Evolutionary conservation across 2,329 filamentous ascomycete species (phyloP).

Genomic region (Neocucurbitaria cava): DNA sequence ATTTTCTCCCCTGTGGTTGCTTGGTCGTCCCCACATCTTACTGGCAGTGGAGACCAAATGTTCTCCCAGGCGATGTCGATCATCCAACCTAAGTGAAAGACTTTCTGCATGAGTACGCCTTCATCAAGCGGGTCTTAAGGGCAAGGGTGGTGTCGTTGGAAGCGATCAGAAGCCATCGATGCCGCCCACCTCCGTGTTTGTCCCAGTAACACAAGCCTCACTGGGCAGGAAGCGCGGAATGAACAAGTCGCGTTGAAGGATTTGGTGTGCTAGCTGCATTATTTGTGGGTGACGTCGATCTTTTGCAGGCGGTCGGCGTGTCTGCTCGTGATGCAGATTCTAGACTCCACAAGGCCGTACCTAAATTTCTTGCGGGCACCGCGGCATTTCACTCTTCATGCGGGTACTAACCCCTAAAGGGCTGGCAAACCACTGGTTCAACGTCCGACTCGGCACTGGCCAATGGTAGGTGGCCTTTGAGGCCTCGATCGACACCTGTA

Average conservation of each 20-base stretch:
- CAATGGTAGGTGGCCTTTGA: conserved; percentile 25
- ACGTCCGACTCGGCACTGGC: conserved; percentile 13
- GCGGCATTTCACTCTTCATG: conserved; percentile 33
- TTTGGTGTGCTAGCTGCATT: conserved; percentile 22
- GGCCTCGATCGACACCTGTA: conserved; percentile 16
- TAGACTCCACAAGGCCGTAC: conserved; percentile 39
- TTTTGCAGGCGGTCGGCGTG: conserved; percentile 17
- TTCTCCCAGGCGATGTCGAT: background rate
- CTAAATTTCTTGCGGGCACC: conserved; percentile 34
- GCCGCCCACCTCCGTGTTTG: conserved; percentile 15
- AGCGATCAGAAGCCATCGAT: background rate
- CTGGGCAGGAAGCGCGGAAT: conserved; percentile 17
- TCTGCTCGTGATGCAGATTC: conserved; percentile 34
- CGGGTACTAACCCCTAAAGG: conserved; percentile 23
- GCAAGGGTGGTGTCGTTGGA: conserved; percentile 1
- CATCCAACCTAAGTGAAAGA: conserved; percentile 10
- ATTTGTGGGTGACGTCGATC: conserved; percentile 33
- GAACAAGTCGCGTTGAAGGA: conserved; percentile 22
- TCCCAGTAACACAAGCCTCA: conserved; percentile 17
- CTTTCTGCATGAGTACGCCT: background rate
- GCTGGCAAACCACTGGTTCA: conserved; percentile 16
- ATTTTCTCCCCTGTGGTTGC: conserved; percentile 23
- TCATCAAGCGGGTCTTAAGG: background rate
- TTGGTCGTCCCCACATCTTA: conserved; percentile 19
- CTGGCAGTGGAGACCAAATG: conserved; percentile 3